Evolutionary conservation across 2,329 filamentous ascomycete genomes (phyloP), one percentile per base, ranked within the genome.

Genomic region (Cytospora schulzeri): DNA sequence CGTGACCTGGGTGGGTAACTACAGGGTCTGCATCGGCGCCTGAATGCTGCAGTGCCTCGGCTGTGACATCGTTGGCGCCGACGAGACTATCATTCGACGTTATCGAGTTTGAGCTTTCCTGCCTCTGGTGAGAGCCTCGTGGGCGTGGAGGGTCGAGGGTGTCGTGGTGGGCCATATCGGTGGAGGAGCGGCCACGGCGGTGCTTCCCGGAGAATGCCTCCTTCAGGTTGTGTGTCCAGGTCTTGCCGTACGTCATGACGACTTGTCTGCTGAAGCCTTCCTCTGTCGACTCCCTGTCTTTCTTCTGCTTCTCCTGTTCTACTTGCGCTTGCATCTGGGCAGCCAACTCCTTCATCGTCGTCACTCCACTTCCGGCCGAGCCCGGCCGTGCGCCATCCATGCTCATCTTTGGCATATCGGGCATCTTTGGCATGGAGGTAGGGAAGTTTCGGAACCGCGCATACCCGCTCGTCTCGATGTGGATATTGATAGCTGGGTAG

Each of bases 221-320:
- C 35, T 78, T 78, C 63, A 85, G 69, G 55, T 79, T 82, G 0
- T 78, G 75, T 1, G 78, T 75, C 75, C 81, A 83, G 48, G 80
- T 83, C 60, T 81, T 81, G 3, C 78, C 75, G 70, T 87, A 87
- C 0, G 76, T 74, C 86, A 89, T 89, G 61, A 78, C 75, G n/a
- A 88, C 78, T 63, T 85, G 80, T 55, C 86, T 80, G 53, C 79
- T 75, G 66, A 89, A 85, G 1, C 79, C 76, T 17, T 71, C 68
- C 15, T 74, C 73, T 19, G 28, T 53, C 17, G 63, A 64, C 2
- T 62, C 64, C 63, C 73, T 68, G 14, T 48, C 3, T 69, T 61
- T 35, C 33, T 12, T 11, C 17, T 45, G 52, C 31, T 52, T 55
- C 55, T 60, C 31, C 35, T 55, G 61, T 35, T 65, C 62, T 6